Conservation (phyloP, 1,284 basidiomycete genomes). For the Ceratobasidium sp. region DNA sequence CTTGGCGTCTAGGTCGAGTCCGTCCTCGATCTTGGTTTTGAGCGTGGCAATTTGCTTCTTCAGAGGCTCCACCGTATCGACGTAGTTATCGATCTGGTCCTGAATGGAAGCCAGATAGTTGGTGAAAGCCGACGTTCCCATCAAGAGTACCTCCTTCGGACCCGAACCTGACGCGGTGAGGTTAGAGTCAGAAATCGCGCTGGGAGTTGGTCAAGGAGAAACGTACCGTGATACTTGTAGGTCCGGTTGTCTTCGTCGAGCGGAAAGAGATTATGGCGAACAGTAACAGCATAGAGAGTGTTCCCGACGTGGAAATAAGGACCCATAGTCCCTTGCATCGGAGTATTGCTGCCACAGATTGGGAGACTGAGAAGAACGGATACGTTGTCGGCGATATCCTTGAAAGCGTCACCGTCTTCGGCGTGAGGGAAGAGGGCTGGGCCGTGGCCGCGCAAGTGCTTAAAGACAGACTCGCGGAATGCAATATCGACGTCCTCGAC, state of each 20-base stretch:
- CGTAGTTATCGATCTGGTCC: constrained; percentile 55
- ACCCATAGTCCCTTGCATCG: constrained; percentile 50
- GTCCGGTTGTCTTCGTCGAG: constrained; percentile 52
- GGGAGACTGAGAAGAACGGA: too few relatives aligned
- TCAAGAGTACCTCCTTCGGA: constrained; percentile 59
- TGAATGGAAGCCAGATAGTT: constrained; percentile 57
- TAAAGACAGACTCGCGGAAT: too few relatives aligned
- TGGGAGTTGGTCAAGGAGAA: constrained; percentile 36
- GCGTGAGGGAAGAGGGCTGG: too few relatives aligned
- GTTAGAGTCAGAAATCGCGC: constrained; percentile 53
- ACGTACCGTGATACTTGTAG: constrained; percentile 56
- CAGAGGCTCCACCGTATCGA: constrained; percentile 48
- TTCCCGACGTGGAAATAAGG: constrained; percentile 57
- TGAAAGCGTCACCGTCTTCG: too few relatives aligned
- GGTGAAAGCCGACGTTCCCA: constrained; percentile 57
- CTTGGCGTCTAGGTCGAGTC: constrained; percentile 40
- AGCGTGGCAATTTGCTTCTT: constrained; percentile 15
- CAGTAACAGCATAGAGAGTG: constrained; percentile 58
- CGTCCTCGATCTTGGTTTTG: constrained; percentile 46
- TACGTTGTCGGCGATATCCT: too few relatives aligned
- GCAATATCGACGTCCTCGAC: too few relatives aligned
- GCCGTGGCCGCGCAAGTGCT: too few relatives aligned
- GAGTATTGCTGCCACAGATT: too few relatives aligned
- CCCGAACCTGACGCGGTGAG: constrained; percentile 47
- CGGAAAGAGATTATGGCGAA: constrained; percentile 58